These are phyloP conservation scores for Pelargonium myrrhifolium DNA, from an alignment of 441 rosid species.

Conservation along the genomic window DNA sequence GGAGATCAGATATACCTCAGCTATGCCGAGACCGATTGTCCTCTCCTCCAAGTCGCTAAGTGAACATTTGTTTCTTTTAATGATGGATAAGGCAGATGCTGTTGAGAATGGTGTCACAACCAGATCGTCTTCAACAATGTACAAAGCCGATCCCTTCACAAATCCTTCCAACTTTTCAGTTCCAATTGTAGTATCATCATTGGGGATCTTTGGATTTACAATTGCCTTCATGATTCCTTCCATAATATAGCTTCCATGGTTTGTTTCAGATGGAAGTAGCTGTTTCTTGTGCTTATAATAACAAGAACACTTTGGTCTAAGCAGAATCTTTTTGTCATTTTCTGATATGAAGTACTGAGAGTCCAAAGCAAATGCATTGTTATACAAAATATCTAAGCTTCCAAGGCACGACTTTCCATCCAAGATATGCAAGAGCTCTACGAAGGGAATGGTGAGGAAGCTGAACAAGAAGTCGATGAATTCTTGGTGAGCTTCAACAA, in stretches of 20 bases:
- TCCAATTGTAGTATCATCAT: background rate
- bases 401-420: background rate
- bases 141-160: background rate
- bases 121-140: too few relatives aligned
- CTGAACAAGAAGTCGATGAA: background rate
- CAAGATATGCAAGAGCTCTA: background rate
- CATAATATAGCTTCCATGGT: background rate
- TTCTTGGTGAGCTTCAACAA: background rate
- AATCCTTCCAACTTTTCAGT: background rate
- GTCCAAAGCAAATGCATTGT: background rate
- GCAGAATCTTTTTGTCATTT: background rate
- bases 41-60: too few relatives aligned
- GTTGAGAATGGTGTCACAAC: too few relatives aligned
- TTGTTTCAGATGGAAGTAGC: background rate
- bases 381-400: background rate
- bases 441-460: background rate
- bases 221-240: background rate
- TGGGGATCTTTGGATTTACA: background rate
- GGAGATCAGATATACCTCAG: too few relatives aligned
- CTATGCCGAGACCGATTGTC: too few relatives aligned
- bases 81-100: too few relatives aligned
- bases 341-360: background rate
- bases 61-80: too few relatives aligned
- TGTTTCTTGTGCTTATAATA: background rate
- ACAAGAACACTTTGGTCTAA: background rate